Evolutionary conservation across 306 rosid species (phyloP), one percentile per base, ranked within the genome.

Genomic region (Trifolium repens): DNA sequence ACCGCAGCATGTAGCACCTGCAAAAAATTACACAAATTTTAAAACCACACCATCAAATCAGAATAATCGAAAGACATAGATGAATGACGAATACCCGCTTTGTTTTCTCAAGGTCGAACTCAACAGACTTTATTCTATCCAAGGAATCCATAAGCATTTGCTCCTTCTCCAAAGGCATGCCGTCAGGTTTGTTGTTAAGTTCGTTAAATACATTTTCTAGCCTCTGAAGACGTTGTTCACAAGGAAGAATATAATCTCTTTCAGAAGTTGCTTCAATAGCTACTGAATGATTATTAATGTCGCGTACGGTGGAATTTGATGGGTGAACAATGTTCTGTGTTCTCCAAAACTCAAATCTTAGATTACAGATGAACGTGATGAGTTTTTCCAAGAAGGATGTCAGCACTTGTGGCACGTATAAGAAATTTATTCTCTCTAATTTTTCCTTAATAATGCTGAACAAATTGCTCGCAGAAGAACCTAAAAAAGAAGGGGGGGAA

Each of bases 91-190:
- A 50, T 90, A 94, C 99, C 83, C 88, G 83, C 87, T 94, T 94
- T 30, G 99, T 94, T 85, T 83, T 90, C 77, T 94, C 97, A 15
- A 94, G 91, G 81, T 94, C 99, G 59, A 85, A 79, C 83, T 94
- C 99, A 65, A 90, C 97, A 3, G 81, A 90, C 80, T 92, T 94
- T 46, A 94, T 94, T 88, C 99, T 86, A 62, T 92, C 89, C 85
- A 90, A 84, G 52, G 99, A 94, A 67, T 94, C 89, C 88, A 84
- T 81, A 22, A 94, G 93, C 78, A 94, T 85, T 79, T 75, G 82
- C 65, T 94, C 97, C 84, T 94, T 94, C 77, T 92, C 99, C 73
- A 62, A 61, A 75, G 99, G 99, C 75, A 94, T 94, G 59, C 60
- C 79, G 39, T 87, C 85, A 54, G 99, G 96, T 80, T 90, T 94